Conservation (phyloP, 2,329 filamentous ascomycete species). For the Fusarium sambucinum region DNA sequence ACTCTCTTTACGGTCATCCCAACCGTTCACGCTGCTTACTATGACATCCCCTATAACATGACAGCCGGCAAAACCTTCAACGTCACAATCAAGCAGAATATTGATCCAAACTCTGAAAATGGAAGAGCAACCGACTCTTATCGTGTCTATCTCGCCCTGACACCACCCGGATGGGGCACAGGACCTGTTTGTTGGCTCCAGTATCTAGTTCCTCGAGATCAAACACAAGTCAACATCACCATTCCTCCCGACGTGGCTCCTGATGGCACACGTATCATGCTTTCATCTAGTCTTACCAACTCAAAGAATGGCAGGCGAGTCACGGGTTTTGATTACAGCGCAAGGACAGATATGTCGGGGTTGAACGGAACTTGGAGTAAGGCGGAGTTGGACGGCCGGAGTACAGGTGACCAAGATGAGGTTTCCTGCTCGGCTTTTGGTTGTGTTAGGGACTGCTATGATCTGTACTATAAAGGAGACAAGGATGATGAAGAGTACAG, state of each 20-base stretch:
- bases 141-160: slow-evolving; percentile 41
- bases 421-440: slow-evolving; percentile 41
- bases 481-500: slow-evolving; percentile 30
- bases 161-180: slow-evolving; percentile 41
- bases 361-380: slow-evolving; percentile 44
- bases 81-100: slow-evolving; percentile 31
- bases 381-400: slow-evolving; percentile 40
- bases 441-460: slow-evolving; percentile 38
- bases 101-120: slow-evolving; percentile 26
- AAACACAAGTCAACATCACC: slow-evolving; percentile 42
- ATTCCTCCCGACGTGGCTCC: slow-evolving; percentile 43
- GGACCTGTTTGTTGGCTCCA: slow-evolving; percentile 41
- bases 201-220: slow-evolving; percentile 22
- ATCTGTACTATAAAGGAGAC: slow-evolving; percentile 37
- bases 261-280: slow-evolving; percentile 24
- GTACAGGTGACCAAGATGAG: slow-evolving; percentile 21
- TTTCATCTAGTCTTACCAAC: slow-evolving; percentile 34
- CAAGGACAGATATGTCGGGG: slow-evolving; percentile 22
- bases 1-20: slow-evolving; percentile 30
- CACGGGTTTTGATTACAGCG: slow-evolving; percentile 41
- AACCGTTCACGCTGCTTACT: slow-evolving; percentile 18
- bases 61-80: slow-evolving; percentile 29
- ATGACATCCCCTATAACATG: slow-evolving; percentile 41
- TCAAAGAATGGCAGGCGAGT: slow-evolving; percentile 9
- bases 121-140: slow-evolving; percentile 31